These are phyloP conservation scores for Fraxinus nigra DNA, from an alignment of 305 asterid genomes.

Conservation along the genomic window DNA sequence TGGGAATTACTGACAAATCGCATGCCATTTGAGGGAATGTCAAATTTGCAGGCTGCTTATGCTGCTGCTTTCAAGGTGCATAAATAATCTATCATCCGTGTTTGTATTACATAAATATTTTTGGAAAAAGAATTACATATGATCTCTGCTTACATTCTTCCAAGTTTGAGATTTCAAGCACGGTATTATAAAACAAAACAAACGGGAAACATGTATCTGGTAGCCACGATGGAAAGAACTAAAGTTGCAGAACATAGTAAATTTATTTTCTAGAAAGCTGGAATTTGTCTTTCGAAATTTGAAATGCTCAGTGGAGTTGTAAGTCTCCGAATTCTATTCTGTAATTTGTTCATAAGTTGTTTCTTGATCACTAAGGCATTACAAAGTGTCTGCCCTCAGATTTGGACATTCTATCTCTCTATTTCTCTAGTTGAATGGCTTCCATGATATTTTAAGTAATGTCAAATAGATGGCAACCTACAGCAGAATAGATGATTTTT, in stretches of 20 bases:
- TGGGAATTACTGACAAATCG: conserved; percentile 89
- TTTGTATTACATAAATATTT: neutral
- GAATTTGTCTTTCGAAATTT: neutral
- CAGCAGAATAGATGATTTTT: neutral
- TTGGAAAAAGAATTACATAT: neutral
- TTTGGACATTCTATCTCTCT: neutral
- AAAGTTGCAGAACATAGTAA: neutral
- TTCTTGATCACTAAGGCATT: neutral
- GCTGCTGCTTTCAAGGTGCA: conserved; percentile 98
- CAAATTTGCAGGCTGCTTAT: conserved; percentile 96
- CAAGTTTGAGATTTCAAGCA: neutral
- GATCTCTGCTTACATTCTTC: neutral
- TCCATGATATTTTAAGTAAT: neutral
- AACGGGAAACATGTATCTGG: neutral
- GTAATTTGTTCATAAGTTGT: neutral
- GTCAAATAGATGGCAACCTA: neutral
- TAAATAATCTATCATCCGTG: neutral
- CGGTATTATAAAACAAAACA: neutral
- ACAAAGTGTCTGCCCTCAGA: neutral
- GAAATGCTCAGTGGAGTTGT: neutral
- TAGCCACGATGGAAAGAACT: neutral
- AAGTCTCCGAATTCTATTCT: neutral
- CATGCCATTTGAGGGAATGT: conserved; percentile 98
- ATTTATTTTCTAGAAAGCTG: neutral
- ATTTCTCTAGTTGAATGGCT: neutral